These are phyloP conservation scores for Caloboletus inedulis DNA, from an alignment of 1,284 basidiomycete genomes.

Conservation along the genomic window DNA sequence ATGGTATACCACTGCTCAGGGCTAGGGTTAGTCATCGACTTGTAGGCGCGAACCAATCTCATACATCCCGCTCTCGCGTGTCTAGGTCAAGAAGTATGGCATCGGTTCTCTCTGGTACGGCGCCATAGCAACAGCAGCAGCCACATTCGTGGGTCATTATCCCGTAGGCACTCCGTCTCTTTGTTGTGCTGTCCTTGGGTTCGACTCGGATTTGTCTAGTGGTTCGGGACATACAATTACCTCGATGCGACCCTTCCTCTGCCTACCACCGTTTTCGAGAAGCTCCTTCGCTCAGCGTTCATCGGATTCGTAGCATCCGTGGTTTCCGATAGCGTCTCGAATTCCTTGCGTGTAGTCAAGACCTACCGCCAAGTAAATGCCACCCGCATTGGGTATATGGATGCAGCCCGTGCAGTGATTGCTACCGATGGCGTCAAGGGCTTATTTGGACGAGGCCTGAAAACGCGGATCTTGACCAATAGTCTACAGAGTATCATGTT, in stretches of 20 bases:
- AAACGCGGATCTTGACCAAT: slow-evolving; percentile 81
- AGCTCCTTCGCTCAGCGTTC: slow-evolving; percentile 73
- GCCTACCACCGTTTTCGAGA: slow-evolving; percentile 51
- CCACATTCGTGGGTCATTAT: slow-evolving; percentile 90
- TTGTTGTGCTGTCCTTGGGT: neutral
- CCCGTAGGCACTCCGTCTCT: slow-evolving; percentile 43
- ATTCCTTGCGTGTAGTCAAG: slow-evolving; percentile 88
- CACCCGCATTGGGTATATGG: slow-evolving; percentile 68
- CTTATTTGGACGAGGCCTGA: slow-evolving; percentile 78
- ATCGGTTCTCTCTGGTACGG: slow-evolving; percentile 82
- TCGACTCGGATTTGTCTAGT: slow-evolving; percentile 36
- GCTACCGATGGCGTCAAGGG: slow-evolving; percentile 62
- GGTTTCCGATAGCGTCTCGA: slow-evolving; percentile 78
- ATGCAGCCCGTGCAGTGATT: slow-evolving; percentile 66
- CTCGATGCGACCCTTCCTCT: slow-evolving; percentile 62
- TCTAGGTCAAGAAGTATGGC: slow-evolving; percentile 69
- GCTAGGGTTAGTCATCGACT: slow-evolving; percentile 49
- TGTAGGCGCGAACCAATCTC: neutral
- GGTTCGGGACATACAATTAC: slow-evolving; percentile 84
- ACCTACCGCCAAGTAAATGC: slow-evolving; percentile 89
- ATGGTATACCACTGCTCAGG: slow-evolving; percentile 62
- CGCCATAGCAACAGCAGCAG: slow-evolving; percentile 83
- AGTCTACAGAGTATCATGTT: slow-evolving; percentile 86
- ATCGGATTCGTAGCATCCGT: slow-evolving; percentile 85
- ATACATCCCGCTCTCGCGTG: neutral